Percentiles rank a stretch among this genome's conserved stretches.
These are phyloP conservation scores for Aaosphaeria pasadenensis DNA, from an alignment of 2,329 filamentous ascomycete species.

Conservation along the genomic window DNA sequence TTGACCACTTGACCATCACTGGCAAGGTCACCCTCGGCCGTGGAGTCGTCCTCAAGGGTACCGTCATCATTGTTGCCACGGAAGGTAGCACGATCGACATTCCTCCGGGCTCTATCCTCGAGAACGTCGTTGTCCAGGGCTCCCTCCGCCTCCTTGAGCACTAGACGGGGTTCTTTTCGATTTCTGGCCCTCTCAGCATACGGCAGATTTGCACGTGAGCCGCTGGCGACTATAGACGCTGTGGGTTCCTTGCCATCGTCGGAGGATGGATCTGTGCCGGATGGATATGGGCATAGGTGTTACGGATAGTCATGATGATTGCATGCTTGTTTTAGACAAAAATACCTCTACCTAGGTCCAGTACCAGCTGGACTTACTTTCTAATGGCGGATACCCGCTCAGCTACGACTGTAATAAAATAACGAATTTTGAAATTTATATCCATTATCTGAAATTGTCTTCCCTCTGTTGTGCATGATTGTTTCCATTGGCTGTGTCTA, in stretches of 20 bases:
- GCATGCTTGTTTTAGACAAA: too few species aligned
- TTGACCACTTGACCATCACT: constrained; percentile 95
- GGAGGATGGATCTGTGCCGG: neutral
- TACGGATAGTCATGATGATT: too few species aligned
- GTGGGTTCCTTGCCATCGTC: neutral
- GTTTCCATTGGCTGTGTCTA: too few species aligned
- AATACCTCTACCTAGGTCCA: too few species aligned
- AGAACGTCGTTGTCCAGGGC: constrained; percentile 98
- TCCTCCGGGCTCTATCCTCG: constrained; percentile 90
- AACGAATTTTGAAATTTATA: too few species aligned
- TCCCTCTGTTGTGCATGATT: too few species aligned
- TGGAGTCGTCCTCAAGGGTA: constrained; percentile 94
- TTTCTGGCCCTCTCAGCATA: neutral
- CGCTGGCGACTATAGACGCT: neutral
- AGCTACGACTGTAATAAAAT: constrained; percentile 21
- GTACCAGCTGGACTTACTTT: neutral
- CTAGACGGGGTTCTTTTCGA: constrained; percentile 35
- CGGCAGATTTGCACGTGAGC: neutral
- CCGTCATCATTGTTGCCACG: constrained; percentile 97
- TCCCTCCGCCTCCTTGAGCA: constrained; percentile 75
- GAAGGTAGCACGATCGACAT: constrained; percentile 98
- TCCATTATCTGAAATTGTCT: too few species aligned
- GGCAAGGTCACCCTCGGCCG: constrained; percentile 95
- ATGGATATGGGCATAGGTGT: too few species aligned
- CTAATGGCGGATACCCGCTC: constrained; percentile 3